Percentiles rank a stretch among this genome's conserved stretches.
Conservation (phyloP, 1,284 basidiomycete genomes). For the Moesziomyces sp. region DNA sequence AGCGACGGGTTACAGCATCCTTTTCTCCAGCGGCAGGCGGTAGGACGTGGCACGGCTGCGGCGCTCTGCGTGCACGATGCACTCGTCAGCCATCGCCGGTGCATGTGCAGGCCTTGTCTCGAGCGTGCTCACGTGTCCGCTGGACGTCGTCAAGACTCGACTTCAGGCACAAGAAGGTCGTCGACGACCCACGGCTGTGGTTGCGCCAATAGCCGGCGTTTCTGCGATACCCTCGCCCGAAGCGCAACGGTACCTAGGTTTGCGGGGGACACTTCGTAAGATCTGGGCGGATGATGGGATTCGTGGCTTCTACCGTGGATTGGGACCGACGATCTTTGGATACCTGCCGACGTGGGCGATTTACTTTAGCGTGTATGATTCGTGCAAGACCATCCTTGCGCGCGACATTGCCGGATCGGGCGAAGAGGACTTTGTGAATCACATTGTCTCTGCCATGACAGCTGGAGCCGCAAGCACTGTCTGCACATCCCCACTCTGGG, state of each 20-base stretch:
- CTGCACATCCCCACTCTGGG: conserved; percentile 65
- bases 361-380: conserved; percentile 66
- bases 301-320: conserved; percentile 64
- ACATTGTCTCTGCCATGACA: conserved; percentile 64
- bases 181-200: neutral
- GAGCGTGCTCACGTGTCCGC: conserved; percentile 92
- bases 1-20: too few relatives aligned
- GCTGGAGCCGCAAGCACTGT: conserved; percentile 62
- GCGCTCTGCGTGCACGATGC: conserved; percentile 6
- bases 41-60: neutral
- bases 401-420: conserved; percentile 8
- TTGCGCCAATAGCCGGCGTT: neutral
- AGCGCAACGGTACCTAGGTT: conserved; percentile 18
- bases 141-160: conserved; percentile 97
- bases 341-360: conserved; percentile 67
- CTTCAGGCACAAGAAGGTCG: conserved; percentile 81
- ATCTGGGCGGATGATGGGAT: conserved; percentile 63
- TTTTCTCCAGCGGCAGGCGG: too few relatives aligned
- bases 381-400: conserved; percentile 41
- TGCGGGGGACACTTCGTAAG: conserved; percentile 30
- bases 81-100: conserved; percentile 68
- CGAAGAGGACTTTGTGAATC: conserved; percentile 54
- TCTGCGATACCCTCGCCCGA: conserved; percentile 10
- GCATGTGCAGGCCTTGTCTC: conserved; percentile 82
- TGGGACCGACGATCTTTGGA: conserved; percentile 65